Evolutionary conservation across 257 asterid genomes (phyloP), one percentile per base, ranked within the genome.

Genomic region (Jacaranda copaia): DNA sequence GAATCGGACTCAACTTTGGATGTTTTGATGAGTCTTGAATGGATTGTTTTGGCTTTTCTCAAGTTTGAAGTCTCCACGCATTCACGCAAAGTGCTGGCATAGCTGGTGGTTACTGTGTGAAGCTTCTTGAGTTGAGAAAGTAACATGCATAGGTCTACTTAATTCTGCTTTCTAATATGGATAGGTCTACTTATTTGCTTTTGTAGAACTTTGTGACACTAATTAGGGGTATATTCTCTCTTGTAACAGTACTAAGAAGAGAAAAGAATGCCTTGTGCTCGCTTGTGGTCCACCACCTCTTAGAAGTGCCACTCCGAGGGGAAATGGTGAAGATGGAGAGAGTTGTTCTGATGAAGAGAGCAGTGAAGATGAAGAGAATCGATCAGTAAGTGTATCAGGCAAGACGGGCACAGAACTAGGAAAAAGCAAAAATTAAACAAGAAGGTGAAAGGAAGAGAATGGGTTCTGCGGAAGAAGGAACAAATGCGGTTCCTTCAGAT

Each of bases 191-290:
- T 51, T 51, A 12, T 3, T 53, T 0, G 15, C n/a, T 53, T 20
- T 12, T 49, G 12, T 49, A 59, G n/a, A 25, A 59, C 40, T 59
- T 59, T 59, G n/a, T 20, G 13, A 3, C 19, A 32, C 68, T 68
- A 8, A 80, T 51, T 7, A 15, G 57, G 58, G 32, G 18, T 76
- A n/a, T n/a, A 64, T 18, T 18, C 14, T 36, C 39, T 64, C 64
- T 73, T 19, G 77, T 72, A 69, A 68, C 93, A 93, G 99, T 77
- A 60, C 99, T 11, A 95, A 93, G 89, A 90, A 62, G 72, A 87
- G 97, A 85, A 95, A 95, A 81, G 99, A 91, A 76, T 95, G 86
- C 87, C 90, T 95, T 49, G 99, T 93, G 77, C 96, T 95, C 68
- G 90, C 92, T 25, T 95, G 99, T 86, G 97, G 99, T 49, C 86